Evolutionary conservation across 2,329 filamentous ascomycete species (phyloP).

Genomic region (Exutisphaerella laricina): DNA sequence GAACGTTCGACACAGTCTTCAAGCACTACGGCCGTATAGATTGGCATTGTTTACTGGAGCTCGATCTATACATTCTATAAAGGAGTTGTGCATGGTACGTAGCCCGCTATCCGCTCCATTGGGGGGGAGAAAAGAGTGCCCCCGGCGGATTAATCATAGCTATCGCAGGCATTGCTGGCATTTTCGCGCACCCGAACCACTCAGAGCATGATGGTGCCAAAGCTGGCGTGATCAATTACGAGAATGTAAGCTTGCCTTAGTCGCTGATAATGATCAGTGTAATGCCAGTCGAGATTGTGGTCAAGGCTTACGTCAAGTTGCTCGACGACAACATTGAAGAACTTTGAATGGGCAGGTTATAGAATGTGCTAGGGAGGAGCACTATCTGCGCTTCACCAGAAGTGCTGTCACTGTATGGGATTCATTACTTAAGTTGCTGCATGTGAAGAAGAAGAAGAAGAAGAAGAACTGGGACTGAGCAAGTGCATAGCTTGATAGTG

Average conservation of each 20-base stretch:
- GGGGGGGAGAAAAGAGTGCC: slow-evolving; percentile 14
- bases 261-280: background rate
- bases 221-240: slow-evolving; percentile 43
- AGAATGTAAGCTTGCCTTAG: background rate
- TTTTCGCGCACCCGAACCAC: slow-evolving; percentile 17
- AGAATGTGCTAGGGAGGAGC: background rate
- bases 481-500: too few relatives aligned
- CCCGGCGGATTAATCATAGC: slow-evolving; percentile 18
- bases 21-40: slow-evolving; percentile 44
- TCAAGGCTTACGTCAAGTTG: background rate
- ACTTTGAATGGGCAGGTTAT: background rate
- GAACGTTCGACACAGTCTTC: slow-evolving; percentile 42
- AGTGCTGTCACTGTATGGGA: background rate
- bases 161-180: slow-evolving; percentile 16
- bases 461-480: too few relatives aligned
- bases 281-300: background rate
- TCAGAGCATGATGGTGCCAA: slow-evolving; percentile 37
- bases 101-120: slow-evolving; percentile 19
- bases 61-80: slow-evolving; percentile 48
- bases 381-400: background rate
- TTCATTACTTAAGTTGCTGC: background rate
- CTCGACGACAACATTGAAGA: background rate
- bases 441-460: background rate
- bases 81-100: slow-evolving; percentile 37
- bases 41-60: slow-evolving; percentile 43